A percentile compares a stretch with the other conserved stretches of the same genome.
These are phyloP conservation scores for Globisporangium sylvaticum DNA, from an alignment of 352 stramenopile genomes.

Conservation along the genomic window DNA sequence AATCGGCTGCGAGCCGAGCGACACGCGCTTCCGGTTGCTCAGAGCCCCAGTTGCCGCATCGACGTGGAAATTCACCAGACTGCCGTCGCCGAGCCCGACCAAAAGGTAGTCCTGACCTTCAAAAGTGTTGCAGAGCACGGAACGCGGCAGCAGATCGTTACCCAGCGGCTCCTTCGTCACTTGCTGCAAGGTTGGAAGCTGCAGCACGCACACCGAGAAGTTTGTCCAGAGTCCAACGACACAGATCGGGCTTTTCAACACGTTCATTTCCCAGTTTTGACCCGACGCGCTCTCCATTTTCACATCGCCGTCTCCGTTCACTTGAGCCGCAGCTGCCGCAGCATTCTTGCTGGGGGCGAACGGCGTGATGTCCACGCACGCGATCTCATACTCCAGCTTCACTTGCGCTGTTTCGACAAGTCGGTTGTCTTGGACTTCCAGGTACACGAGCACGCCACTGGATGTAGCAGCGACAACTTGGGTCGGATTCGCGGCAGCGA, in stretches of 20 bases:
- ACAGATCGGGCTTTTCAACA: slow-evolving; percentile 56
- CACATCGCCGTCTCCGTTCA: slow-evolving; percentile 35
- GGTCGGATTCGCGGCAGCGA: slow-evolving; percentile 84
- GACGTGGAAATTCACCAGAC: slow-evolving; percentile 92
- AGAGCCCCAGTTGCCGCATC: slow-evolving; percentile 41
- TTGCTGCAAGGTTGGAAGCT: slow-evolving; percentile 73
- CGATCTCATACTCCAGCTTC: slow-evolving; percentile 93
- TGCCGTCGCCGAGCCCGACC: slow-evolving; percentile 96
- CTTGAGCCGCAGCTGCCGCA: neutral
- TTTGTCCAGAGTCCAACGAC: slow-evolving; percentile 91
- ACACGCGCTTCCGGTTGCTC: slow-evolving; percentile 91
- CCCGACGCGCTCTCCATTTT: slow-evolving; percentile 42
- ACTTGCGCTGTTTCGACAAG: slow-evolving; percentile 61
- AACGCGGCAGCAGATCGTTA: slow-evolving; percentile 83
- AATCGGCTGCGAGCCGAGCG: slow-evolving; percentile 93
- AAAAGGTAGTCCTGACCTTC: slow-evolving; percentile 90
- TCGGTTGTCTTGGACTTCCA: slow-evolving; percentile 67
- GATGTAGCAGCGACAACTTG: slow-evolving; percentile 91
- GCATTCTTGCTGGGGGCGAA: slow-evolving; percentile 21
- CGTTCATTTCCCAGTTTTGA: slow-evolving; percentile 56
- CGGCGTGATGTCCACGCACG: slow-evolving; percentile 90
- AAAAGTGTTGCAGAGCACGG: slow-evolving; percentile 86
- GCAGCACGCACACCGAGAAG: slow-evolving; percentile 87
- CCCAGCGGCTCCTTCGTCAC: slow-evolving; percentile 66
- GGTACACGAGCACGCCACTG: slow-evolving; percentile 88